Evolutionary conservation across 2,329 filamentous ascomycete genomes (phyloP).

Genomic region (Beauveria sp.): DNA sequence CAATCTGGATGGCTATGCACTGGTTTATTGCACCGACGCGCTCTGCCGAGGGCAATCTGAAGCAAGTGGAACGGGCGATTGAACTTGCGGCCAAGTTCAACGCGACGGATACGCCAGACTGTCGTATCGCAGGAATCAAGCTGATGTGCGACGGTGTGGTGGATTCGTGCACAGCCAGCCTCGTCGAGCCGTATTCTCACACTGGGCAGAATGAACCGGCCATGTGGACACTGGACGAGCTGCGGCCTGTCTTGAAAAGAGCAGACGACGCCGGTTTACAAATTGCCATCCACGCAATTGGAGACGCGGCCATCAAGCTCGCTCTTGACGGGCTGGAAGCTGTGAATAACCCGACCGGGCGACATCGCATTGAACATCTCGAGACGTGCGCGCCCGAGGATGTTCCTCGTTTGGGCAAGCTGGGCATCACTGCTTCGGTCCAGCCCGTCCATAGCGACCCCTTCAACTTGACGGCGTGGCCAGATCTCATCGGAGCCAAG

Average conservation of each 20-base stretch:
- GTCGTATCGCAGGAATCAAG: constrained; percentile 52
- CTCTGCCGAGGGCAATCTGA: constrained; percentile 23
- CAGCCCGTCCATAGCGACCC: constrained; percentile 50
- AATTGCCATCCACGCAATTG: constrained; percentile 56
- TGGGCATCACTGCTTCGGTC: constrained; percentile 50
- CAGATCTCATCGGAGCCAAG: constrained; percentile 39
- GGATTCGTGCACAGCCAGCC: constrained; percentile 53
- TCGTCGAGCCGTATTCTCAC: constrained; percentile 48
- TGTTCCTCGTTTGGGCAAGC: constrained; percentile 43
- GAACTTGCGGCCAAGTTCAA: constrained; percentile 30
- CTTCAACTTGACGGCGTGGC: constrained; percentile 50
- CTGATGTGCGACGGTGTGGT: constrained; percentile 56
- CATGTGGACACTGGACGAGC: constrained; percentile 45
- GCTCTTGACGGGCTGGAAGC: constrained; percentile 46
- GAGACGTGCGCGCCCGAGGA: constrained; percentile 49
- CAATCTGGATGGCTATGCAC: constrained; percentile 34
- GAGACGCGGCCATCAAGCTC: constrained; percentile 48
- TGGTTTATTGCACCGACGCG: constrained; percentile 33
- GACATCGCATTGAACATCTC: constrained; percentile 56
- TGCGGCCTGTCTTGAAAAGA: constrained; percentile 44
- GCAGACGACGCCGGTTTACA: constrained; percentile 47
- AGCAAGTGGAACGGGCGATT: constrained; percentile 31
- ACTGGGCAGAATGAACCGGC: constrained; percentile 34
- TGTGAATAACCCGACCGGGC: constrained; percentile 31
- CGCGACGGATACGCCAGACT: constrained; percentile 25